These are phyloP conservation scores for Beverwykella pulmonaria DNA, from an alignment of 495 filamentous ascomycete genomes.

Conservation along the genomic window DNA sequence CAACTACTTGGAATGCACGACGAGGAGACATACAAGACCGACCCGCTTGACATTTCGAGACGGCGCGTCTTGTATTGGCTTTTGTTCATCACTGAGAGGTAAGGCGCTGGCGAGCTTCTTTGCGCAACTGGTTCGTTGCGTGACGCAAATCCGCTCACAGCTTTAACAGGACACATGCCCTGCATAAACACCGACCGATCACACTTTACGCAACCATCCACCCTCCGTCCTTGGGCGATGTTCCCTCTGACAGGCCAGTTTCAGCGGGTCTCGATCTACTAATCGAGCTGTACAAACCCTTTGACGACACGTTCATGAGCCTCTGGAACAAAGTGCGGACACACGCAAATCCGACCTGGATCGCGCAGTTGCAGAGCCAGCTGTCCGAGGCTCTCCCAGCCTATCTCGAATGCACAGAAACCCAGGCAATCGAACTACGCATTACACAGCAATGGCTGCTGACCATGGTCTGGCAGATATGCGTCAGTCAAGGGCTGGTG, in stretches of 20 bases:
- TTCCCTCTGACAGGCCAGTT: slow-evolving; percentile 47
- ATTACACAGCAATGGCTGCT: slow-evolving; percentile 84
- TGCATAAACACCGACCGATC: slow-evolving; percentile 75
- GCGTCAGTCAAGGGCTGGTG: slow-evolving; percentile 57
- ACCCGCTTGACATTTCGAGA: slow-evolving; percentile 56
- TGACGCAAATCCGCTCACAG: neutral
- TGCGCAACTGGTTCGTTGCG: neutral
- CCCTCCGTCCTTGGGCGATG: slow-evolving; percentile 61
- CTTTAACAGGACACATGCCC: slow-evolving; percentile 65
- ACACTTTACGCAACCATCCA: slow-evolving; percentile 66
- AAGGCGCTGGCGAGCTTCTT: neutral
- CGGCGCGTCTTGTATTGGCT: slow-evolving; percentile 70
- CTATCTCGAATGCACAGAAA: slow-evolving; percentile 65
- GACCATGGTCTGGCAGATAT: slow-evolving; percentile 76
- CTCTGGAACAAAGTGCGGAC: slow-evolving; percentile 72
- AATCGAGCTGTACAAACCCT: slow-evolving; percentile 68
- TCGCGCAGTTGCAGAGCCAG: slow-evolving; percentile 65
- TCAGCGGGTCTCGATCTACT: slow-evolving; percentile 66
- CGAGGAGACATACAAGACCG: slow-evolving; percentile 58
- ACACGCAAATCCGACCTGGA: slow-evolving; percentile 60
- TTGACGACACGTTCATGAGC: slow-evolving; percentile 69
- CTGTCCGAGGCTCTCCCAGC: slow-evolving; percentile 65
- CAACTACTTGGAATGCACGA: slow-evolving; percentile 60
- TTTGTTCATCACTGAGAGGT: slow-evolving; percentile 72
- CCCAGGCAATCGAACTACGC: slow-evolving; percentile 68